These are phyloP conservation scores for Groenewaldozyma auringiensis DNA, from an alignment of 1,139 yeast species.

Conservation along the genomic window DNA sequence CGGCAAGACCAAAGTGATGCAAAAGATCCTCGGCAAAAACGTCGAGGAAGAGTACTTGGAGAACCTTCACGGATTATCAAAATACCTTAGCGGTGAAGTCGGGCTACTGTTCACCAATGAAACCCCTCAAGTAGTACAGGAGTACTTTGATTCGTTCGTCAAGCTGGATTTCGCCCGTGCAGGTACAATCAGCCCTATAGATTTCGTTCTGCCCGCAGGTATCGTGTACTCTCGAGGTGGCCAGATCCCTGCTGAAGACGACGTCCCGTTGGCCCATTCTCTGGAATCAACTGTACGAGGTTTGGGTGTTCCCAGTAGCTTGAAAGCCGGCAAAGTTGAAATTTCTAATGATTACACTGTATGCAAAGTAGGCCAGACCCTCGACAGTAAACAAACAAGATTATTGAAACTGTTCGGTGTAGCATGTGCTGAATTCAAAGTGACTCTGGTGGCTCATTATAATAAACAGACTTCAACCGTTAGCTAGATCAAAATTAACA, in stretches of 20 bases:
- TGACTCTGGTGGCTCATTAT: slow-evolving; percentile 68
- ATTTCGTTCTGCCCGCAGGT: slow-evolving; percentile 83
- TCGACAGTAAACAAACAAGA: slow-evolving; percentile 88
- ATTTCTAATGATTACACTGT: slow-evolving; percentile 71
- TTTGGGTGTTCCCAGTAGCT: slow-evolving; percentile 83
- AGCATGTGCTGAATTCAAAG: slow-evolving; percentile 86
- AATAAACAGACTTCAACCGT: slow-evolving; percentile 19
- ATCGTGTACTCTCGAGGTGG: slow-evolving; percentile 93
- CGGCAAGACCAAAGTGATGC: slow-evolving; percentile 90
- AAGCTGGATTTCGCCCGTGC: slow-evolving; percentile 87
- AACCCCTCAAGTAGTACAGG: slow-evolving; percentile 70
- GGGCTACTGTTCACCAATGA: slow-evolving; percentile 89
- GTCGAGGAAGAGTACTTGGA: slow-evolving; percentile 88
- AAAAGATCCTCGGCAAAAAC: slow-evolving; percentile 82
- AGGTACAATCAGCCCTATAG: slow-evolving; percentile 73
- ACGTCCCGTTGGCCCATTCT: slow-evolving; percentile 93
- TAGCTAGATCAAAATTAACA: not conserved
- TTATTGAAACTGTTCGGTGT: slow-evolving; percentile 92
- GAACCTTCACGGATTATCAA: slow-evolving; percentile 62
- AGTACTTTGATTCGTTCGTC: slow-evolving; percentile 70
- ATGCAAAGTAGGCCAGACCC: slow-evolving; percentile 67
- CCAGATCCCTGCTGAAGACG: slow-evolving; percentile 80
- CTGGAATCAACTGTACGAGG: slow-evolving; percentile 88
- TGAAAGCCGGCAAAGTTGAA: slow-evolving; percentile 79
- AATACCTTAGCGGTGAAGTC: slow-evolving; percentile 58